Evolutionary conservation across 1,284 basidiomycete species (phyloP).

Genomic region (Cystobasidiaceae sp.): DNA sequence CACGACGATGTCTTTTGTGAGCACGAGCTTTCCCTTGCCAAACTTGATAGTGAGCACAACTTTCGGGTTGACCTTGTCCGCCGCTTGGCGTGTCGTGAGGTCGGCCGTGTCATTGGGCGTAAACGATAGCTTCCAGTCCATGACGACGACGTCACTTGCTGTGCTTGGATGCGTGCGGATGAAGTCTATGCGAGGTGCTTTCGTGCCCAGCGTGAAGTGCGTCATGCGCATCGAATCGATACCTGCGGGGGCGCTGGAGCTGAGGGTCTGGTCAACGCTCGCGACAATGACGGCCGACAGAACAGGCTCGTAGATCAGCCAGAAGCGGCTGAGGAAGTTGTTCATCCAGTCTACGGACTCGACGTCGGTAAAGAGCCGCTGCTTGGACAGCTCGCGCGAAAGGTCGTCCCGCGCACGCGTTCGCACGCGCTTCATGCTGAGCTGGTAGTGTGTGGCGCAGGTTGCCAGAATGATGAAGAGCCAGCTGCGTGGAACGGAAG

Average conservation of each 20-base stretch:
- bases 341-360: slow-evolving; percentile 96
- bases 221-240: slow-evolving; percentile 77
- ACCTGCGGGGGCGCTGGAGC: slow-evolving; percentile 75
- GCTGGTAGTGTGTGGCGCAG: slow-evolving; percentile 84
- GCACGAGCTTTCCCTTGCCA: slow-evolving; percentile 41
- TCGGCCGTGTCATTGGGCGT: slow-evolving; percentile 87
- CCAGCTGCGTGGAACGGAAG: no score
- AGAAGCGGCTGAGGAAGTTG: slow-evolving; percentile 67
- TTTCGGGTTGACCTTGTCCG: slow-evolving; percentile 83
- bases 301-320: slow-evolving; percentile 89
- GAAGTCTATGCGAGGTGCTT: slow-evolving; percentile 82
- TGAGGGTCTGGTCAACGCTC: slow-evolving; percentile 82
- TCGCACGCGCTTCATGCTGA: slow-evolving; percentile 75
- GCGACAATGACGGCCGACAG: slow-evolving; percentile 77
- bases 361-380: slow-evolving; percentile 68
- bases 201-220: slow-evolving; percentile 86
- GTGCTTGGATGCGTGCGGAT: slow-evolving; percentile 90
- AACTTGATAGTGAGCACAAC: slow-evolving; percentile 73
- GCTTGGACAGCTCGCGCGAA: slow-evolving; percentile 88
- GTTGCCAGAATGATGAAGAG: slow-evolving; percentile 72
- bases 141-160: slow-evolving; percentile 85
- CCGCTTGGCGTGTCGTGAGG: slow-evolving; percentile 70
- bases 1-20: slow-evolving; percentile 85
- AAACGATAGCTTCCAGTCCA: slow-evolving; percentile 97
- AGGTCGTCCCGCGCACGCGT: slow-evolving; percentile 85